Conservation (phyloP, 257 asterid genomes). For the Nicotiana tabacum region DNA sequence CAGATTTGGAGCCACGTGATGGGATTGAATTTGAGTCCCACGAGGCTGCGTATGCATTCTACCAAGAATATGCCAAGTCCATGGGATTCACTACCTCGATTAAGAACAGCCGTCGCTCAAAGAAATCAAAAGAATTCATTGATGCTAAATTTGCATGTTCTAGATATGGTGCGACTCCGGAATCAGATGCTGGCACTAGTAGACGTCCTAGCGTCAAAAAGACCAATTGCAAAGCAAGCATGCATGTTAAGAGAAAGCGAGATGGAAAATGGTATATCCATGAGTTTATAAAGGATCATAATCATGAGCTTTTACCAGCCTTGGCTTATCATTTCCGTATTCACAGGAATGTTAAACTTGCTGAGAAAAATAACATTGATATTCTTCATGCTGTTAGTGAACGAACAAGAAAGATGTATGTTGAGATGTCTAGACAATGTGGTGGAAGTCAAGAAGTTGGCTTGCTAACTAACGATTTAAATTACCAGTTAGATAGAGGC, state of each 20-base stretch:
- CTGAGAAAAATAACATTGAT: slow-evolving; percentile 87
- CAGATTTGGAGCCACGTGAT: slow-evolving; percentile 61
- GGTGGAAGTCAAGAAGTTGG: slow-evolving; percentile 36
- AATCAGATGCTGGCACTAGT: slow-evolving; percentile 66
- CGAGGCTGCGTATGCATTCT: slow-evolving; percentile 82
- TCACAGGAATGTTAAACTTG: slow-evolving; percentile 78
- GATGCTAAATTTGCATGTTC: slow-evolving; percentile 97
- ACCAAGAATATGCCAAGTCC: slow-evolving; percentile 94
- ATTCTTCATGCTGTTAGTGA: slow-evolving; percentile 92
- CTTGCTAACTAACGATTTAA: slow-evolving; percentile 38
- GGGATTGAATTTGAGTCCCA: slow-evolving; percentile 89
- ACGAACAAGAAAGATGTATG: slow-evolving; percentile 90
- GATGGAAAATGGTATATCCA: slow-evolving; percentile 95
- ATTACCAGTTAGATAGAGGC: slow-evolving; percentile 56
- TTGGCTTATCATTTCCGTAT: slow-evolving; percentile 90
- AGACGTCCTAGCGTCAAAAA: slow-evolving; percentile 77
- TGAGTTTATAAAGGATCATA: slow-evolving; percentile 84
- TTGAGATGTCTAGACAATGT: slow-evolving; percentile 85
- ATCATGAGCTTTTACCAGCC: slow-evolving; percentile 96
- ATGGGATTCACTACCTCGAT: slow-evolving; percentile 99
- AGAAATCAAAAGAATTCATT: slow-evolving; percentile 89
- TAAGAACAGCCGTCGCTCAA: slow-evolving; percentile 93
- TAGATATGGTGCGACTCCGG: slow-evolving; percentile 90
- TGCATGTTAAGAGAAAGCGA: slow-evolving; percentile 88
- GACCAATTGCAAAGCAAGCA: slow-evolving; percentile 94